Base-by-base conservation (phyloP, 2,329 filamentous ascomycete genomes). In the Cryphonectria nitschkei region DNA sequence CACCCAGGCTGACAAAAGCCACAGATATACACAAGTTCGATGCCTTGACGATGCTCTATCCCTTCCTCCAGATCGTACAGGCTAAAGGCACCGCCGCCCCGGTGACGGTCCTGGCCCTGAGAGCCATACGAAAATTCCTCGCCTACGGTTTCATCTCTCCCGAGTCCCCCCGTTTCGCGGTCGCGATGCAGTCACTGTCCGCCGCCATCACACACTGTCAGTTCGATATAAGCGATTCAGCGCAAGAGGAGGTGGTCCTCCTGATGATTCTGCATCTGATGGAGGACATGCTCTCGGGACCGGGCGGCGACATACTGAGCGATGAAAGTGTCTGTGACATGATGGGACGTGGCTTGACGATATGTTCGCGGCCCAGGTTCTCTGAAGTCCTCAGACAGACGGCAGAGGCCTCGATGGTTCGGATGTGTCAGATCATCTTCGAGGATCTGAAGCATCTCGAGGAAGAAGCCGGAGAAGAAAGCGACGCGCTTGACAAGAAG, bases 381-480 rank as follows among this genome's bases (percentile, higher is more conserved):
- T 98, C 95, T 13, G 95, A 98, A 76, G 90, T 98, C 4, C 84
- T 99, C 68, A 90, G 95, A 74, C 88, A 95, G 74, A 97, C 95
- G 29, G 96, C 96, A 1, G 96, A 99, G 81, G 96, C 97, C 78
- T 92, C 94, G 68, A 98, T 99, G 95, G 93, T 98, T 62, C 93
- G 94, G 75, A 99, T 99, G 96, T 98, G 96, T 79, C 96, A 99
- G 82, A 94, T 97, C 75, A 97, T 99, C 76, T 99, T 99, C 79
- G 93, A 95, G 80, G 91, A 97, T 72, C 83, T 99, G 67, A 97
- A 97, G 80, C 90, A 95, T 74, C 84, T 98, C 9, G 93, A 97
- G 76, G 87, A 93, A 63, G 92, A 95, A 78, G 88, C 90, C 32
- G 89, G 89, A 16, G 88, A 91, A 52, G 89, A 92, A 73, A 82